Conservation (phyloP, 2,329 filamentous ascomycete species). For the Hymenotorrendiella dingleyae region DNA sequence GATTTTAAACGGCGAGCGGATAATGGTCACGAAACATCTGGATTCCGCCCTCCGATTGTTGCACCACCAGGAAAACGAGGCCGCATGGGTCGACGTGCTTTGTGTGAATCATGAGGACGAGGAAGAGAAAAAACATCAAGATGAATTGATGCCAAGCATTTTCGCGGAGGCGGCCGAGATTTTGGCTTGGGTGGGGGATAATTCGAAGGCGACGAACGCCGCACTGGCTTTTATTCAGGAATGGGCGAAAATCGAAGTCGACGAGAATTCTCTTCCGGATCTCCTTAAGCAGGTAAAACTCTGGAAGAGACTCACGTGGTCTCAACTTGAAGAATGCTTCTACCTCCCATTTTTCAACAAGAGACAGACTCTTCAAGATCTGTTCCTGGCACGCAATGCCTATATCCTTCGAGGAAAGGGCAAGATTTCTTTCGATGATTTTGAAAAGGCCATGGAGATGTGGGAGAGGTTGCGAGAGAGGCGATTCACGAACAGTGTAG, state of each 20-base stretch:
- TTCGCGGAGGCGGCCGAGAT: constrained; percentile 3
- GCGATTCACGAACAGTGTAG: not conserved
- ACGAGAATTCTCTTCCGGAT: not conserved
- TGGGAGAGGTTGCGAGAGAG: constrained; percentile 2
- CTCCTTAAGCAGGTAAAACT: not conserved
- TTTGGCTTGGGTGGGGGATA: constrained; percentile 9
- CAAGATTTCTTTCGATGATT: constrained; percentile 3
- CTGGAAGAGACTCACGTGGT: constrained; percentile 6
- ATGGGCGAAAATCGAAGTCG: constrained; percentile 3
- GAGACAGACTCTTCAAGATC: constrained; percentile 3
- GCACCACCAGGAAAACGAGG: constrained; percentile 1
- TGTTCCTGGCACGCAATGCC: constrained; percentile 1
- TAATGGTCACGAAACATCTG: constrained; percentile 9
- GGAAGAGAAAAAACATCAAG: constrained; percentile 7
- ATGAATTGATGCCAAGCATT: constrained; percentile 5
- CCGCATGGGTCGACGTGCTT: constrained; percentile 11
- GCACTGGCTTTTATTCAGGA: constrained; percentile 3
- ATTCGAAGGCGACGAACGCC: constrained; percentile 1
- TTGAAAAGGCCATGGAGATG: constrained; percentile 2
- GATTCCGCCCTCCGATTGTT: constrained; percentile 9
- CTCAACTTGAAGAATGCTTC: constrained; percentile 5
- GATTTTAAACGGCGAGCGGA: constrained; percentile 4
- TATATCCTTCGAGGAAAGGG: constrained; percentile 1
- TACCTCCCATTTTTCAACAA: constrained; percentile 3
- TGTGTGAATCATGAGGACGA: constrained; percentile 14